Evolutionary conservation across 768 basidiomycete genomes (phyloP).

Genomic region (Tylopilus subfusipes): DNA sequence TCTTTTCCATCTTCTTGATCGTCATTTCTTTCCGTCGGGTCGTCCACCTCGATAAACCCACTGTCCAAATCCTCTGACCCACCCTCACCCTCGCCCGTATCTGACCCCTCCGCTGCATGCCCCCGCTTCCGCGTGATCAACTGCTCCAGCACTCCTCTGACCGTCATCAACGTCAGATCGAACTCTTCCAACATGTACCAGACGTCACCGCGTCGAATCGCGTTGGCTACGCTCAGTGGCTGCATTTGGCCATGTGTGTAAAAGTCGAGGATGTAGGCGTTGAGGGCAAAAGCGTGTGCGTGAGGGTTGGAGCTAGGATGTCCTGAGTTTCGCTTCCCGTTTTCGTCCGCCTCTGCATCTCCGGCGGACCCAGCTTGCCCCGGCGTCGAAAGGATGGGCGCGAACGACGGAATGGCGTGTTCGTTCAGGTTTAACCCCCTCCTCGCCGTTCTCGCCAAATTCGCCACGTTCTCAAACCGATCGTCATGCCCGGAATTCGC

Average conservation of each 20-base stretch:
- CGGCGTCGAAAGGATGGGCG: constrained; percentile 27
- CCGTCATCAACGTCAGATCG: constrained; percentile 43
- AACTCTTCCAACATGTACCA: constrained; percentile 67
- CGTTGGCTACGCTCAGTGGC: constrained; percentile 49
- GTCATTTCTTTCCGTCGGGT: constrained; percentile 27
- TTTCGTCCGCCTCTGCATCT: neutral
- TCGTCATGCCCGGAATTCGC: constrained; percentile 68
- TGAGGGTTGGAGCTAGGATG: neutral
- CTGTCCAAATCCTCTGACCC: constrained; percentile 28
- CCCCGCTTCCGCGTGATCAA: constrained; percentile 34
- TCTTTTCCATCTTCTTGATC: constrained; percentile 16
- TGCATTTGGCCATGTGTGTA: constrained; percentile 59
- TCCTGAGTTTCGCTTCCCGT: neutral
- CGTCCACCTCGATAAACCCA: constrained; percentile 29
- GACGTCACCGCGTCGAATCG: constrained; percentile 57
- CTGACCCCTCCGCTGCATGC: constrained; percentile 9
- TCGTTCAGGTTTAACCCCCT: constrained; percentile 53
- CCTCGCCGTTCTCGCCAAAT: constrained; percentile 51
- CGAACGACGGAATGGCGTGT: constrained; percentile 58
- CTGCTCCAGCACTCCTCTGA: constrained; percentile 49
- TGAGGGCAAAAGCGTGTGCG: constrained; percentile 36
- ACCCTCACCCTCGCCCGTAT: constrained; percentile 14
- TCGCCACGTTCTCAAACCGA: constrained; percentile 44
- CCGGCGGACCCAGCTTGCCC: constrained; percentile 10
- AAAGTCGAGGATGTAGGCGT: constrained; percentile 69